Evolutionary conservation across 148 eudicot genomes (phyloP).

Genomic region (Fagopyrum homotropicum): DNA sequence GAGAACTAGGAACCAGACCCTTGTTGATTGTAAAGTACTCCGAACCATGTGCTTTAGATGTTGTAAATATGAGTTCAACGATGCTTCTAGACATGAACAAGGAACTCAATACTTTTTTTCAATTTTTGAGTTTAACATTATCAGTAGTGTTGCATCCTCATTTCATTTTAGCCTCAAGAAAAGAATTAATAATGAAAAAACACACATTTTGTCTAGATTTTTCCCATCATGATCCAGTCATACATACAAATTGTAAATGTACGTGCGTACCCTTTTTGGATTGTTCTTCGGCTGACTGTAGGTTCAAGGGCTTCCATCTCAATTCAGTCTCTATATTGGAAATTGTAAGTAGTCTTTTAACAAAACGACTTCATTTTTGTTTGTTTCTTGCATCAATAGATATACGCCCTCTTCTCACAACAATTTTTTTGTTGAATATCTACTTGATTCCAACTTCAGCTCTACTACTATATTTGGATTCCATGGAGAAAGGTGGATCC

Average conservation of each 20-base stretch:
- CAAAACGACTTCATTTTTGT: background rate
- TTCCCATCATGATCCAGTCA: background rate
- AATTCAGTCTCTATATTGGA: background rate
- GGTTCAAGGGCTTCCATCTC: background rate
- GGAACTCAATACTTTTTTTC: background rate
- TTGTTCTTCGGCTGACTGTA: background rate
- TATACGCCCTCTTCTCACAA: background rate
- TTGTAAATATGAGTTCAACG: too few relatives aligned
- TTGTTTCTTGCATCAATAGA: background rate
- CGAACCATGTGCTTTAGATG: too few relatives aligned
- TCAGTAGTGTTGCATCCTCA: background rate
- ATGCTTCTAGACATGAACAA: too few relatives aligned
- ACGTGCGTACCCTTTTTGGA: background rate
- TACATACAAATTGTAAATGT: background rate
- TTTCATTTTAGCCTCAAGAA: background rate
- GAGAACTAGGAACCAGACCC: too few relatives aligned
- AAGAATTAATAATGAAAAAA: background rate
- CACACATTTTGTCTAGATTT: background rate
- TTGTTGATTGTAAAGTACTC: too few relatives aligned
- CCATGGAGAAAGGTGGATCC: slow-evolving; percentile 6
- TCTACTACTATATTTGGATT: background rate
- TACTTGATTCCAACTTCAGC: slow-evolving; percentile 22
- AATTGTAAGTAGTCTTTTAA: background rate
- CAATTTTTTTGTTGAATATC: slow-evolving; percentile 19
- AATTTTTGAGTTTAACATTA: background rate